A percentile compares a stretch with the other conserved stretches of the same genome.
Evolutionary conservation across 176 grass and related monocot species (phyloP).

Genomic region (Microstegium vimineum): DNA sequence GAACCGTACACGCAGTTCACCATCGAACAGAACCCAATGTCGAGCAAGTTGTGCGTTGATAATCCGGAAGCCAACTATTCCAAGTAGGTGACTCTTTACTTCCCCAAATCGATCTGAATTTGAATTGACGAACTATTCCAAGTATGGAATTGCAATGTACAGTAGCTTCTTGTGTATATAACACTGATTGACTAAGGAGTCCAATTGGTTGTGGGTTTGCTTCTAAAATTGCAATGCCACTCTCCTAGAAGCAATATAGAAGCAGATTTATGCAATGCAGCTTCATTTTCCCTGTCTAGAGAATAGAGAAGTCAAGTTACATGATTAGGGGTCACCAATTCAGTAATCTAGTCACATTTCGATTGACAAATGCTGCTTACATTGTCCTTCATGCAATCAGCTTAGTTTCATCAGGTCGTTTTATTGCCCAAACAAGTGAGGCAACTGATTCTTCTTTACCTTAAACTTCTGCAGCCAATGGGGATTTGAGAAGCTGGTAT

Average conservation of each 20-base stretch:
- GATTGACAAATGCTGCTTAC: not conserved
- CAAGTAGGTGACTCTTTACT: conserved; percentile 30
- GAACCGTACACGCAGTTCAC: conserved; percentile 86
- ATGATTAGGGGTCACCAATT: not conserved
- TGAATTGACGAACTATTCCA: not conserved
- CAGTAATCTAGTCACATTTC: not conserved
- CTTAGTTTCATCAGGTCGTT: not conserved
- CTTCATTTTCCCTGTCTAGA: not conserved
- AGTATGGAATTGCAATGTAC: not conserved
- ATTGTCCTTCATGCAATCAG: not conserved
- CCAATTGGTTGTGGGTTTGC: not conserved
- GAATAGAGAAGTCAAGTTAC: not conserved
- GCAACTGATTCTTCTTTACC: not conserved
- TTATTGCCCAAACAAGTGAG: not conserved
- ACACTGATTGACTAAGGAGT: not conserved
- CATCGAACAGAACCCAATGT: conserved; percentile 95
- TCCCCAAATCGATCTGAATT: not conserved
- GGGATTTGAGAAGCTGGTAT: conserved; percentile 95
- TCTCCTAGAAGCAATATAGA: not conserved
- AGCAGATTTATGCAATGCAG: not conserved
- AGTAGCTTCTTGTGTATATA: not conserved
- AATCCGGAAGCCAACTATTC: conserved; percentile 30
- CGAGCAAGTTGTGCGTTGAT: conserved; percentile 63
- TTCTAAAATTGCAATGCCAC: not conserved
- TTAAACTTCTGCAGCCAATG: conserved; percentile 44